Percentiles rank a stretch among this genome's conserved stretches.
These are phyloP conservation scores for Aegilops bicornis DNA, from an alignment of 176 grass and related monocot genomes.

Conservation along the genomic window DNA sequence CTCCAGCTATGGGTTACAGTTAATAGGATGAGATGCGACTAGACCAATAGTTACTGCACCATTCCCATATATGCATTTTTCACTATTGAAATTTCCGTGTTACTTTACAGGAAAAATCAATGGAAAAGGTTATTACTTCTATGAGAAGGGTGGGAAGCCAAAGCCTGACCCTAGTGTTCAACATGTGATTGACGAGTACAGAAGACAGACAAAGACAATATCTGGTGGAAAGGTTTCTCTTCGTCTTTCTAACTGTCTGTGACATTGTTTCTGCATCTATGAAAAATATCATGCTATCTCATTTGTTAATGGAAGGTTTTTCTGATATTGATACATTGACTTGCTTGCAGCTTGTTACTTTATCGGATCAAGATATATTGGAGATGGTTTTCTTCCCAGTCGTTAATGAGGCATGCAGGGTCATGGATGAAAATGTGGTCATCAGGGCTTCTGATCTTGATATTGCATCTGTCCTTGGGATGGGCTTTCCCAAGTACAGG, in stretches of 20 bases:
- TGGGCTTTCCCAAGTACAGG: constrained; percentile 95
- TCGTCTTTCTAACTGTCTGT: not conserved
- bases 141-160: constrained; percentile 85
- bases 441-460: constrained; percentile 76
- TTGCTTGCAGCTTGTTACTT: constrained; percentile 58
- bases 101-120: constrained; percentile 67
- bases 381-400: constrained; percentile 97
- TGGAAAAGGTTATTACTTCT: constrained; percentile 86
- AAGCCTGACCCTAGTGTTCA: constrained; percentile 83
- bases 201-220: constrained; percentile 50
- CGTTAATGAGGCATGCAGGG: constrained; percentile 84
- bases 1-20: not conserved
- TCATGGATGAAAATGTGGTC: constrained; percentile 83
- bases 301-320: not conserved
- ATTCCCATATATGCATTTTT: not conserved
- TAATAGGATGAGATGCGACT: too few relatives aligned
- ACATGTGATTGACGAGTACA: constrained; percentile 74
- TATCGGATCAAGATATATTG: constrained; percentile 72
- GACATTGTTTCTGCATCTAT: constrained; percentile 7
- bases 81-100: not conserved
- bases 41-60: not conserved
- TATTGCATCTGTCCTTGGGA: constrained; percentile 89
- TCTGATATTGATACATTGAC: constrained; percentile 3
- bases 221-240: constrained; percentile 66
- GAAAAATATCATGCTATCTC: not conserved